Evolutionary conservation across 225 moss, liverwort and hornwort species (phyloP).

Genomic region (Rhytidiadelphus loreus): DNA sequence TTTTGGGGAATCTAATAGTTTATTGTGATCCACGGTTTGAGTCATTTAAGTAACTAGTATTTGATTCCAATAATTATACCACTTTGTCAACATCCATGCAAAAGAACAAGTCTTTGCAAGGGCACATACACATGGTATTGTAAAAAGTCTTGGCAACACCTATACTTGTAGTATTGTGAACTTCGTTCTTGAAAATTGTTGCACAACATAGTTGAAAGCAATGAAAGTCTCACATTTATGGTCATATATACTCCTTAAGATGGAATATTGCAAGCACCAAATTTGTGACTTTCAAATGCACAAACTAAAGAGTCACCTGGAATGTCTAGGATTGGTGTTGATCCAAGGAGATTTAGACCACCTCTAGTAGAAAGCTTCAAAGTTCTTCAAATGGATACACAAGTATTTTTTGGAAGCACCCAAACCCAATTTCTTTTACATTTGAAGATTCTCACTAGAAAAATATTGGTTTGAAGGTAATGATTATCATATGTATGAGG

Average conservation of each 20-base stretch:
- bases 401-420: not conserved
- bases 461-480: not conserved
- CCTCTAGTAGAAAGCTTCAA: not conserved
- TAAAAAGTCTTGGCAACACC: not conserved
- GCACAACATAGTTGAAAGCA: not conserved
- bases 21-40: not conserved
- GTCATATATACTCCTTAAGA: not conserved
- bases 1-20: not conserved
- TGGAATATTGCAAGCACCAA: not conserved
- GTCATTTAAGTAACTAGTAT: not conserved
- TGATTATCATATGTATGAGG: accelerated
- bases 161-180: not conserved
- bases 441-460: not conserved
- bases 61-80: not conserved
- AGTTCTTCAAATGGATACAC: not conserved
- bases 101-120: not conserved
- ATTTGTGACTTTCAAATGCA: not conserved
- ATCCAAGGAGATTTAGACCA: not conserved
- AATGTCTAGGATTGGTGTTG: not conserved
- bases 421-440: not conserved
- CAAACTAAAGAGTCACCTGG: not conserved
- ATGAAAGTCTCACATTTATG: no score
- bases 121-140: not conserved
- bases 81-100: not conserved
- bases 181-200: not conserved